phyloP scores from a whole-genome alignment of 331 rosid species.

The Quercus tomentella region DNA sequence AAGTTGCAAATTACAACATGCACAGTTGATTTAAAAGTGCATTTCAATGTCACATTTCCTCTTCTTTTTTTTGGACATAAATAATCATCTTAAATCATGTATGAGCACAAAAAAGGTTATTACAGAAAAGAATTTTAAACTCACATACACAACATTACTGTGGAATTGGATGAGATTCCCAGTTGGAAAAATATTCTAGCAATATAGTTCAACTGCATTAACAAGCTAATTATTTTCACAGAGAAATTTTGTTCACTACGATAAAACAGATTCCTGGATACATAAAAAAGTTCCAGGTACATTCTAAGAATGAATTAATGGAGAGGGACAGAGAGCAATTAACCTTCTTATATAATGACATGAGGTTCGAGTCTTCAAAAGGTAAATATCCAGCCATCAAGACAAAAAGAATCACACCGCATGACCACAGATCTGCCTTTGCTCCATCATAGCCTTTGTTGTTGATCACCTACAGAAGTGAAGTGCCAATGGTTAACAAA shows the following conservation, averaged over 20 bases:
- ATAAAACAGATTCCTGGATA: neutral
- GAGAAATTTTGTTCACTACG: neutral
- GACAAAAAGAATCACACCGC: slow-evolving; percentile 93
- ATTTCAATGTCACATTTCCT: too few relatives aligned
- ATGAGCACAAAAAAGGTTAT: neutral
- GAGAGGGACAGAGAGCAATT: neutral
- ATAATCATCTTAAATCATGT: too few relatives aligned
- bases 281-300: neutral
- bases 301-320: neutral
- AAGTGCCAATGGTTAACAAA: slow-evolving; percentile 16
- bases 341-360: slow-evolving; percentile 85
- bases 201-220: neutral
- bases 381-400: slow-evolving; percentile 97
- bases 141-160: neutral
- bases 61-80: too few relatives aligned
- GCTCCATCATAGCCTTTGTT: slow-evolving; percentile 94
- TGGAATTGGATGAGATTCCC: neutral
- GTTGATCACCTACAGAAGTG: slow-evolving; percentile 68
- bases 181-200: neutral
- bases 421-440: slow-evolving; percentile 97
- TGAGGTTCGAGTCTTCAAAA: slow-evolving; percentile 81
- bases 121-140: neutral
- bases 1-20: too few relatives aligned
- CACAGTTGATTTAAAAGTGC: too few relatives aligned
- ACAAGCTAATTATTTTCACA: neutral